phyloP scores from a whole-genome alignment of 257 asterid species.

The Plantago major region DNA sequence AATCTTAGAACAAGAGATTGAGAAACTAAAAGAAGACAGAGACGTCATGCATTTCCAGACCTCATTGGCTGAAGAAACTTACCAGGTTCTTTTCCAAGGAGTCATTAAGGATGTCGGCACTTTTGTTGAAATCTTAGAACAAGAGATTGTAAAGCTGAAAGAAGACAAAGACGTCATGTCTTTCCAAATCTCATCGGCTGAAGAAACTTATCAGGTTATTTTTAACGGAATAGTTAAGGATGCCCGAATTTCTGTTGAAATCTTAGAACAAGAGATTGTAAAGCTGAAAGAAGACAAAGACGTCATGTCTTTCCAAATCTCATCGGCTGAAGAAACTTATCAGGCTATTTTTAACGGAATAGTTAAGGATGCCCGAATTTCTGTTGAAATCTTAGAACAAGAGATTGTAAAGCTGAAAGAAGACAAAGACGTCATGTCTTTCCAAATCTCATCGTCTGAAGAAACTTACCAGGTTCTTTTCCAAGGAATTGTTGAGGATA shows the following conservation, averaged over 20 bases:
- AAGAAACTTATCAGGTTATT: slow-evolving; percentile 40
- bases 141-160: slow-evolving; percentile 23
- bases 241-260: slow-evolving; percentile 3
- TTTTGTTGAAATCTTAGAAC: slow-evolving; percentile 16
- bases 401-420: slow-evolving; percentile 27
- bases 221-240: slow-evolving; percentile 32
- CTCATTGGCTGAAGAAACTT: slow-evolving; percentile 40
- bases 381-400: slow-evolving; percentile 17
- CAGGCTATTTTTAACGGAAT: slow-evolving; percentile 33
- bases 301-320: slow-evolving; percentile 27
- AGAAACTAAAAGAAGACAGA: slow-evolving; percentile 28
- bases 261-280: slow-evolving; percentile 21
- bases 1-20: slow-evolving; percentile 22
- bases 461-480: slow-evolving; percentile 38
- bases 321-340: slow-evolving; percentile 41
- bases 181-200: slow-evolving; percentile 33
- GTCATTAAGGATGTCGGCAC: slow-evolving; percentile 21
- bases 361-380: slow-evolving; percentile 16
- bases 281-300: slow-evolving; percentile 32
- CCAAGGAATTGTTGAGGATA: slow-evolving; percentile 28
- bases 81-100: slow-evolving; percentile 33
- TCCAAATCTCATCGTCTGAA: slow-evolving; percentile 37
- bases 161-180: slow-evolving; percentile 31
- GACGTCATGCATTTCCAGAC: slow-evolving; percentile 31
- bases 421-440: slow-evolving; percentile 28